These are phyloP conservation scores for Globisporangium irregulare DNA, from an alignment of 352 stramenopile genomes.

Conservation along the genomic window DNA sequence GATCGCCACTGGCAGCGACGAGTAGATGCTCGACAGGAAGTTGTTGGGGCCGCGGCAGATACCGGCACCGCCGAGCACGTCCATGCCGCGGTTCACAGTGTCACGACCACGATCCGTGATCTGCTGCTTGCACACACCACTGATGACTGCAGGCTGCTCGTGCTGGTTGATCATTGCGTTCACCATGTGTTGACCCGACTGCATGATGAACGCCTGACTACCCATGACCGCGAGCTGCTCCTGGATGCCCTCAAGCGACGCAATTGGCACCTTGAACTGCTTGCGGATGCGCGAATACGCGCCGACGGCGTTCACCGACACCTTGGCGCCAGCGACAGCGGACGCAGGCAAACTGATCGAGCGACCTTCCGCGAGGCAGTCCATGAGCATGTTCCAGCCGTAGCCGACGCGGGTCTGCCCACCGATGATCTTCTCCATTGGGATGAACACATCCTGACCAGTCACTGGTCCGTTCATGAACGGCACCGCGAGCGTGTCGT, in stretches of 20 bases:
- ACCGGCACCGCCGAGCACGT: slow-evolving; percentile 94
- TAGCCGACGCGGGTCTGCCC: slow-evolving; percentile 95
- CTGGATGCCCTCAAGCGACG: slow-evolving; percentile 97
- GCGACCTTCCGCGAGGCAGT: slow-evolving; percentile 96
- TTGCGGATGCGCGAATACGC: slow-evolving; percentile 96
- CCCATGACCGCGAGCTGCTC: slow-evolving; percentile 94
- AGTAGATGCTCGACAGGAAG: slow-evolving; percentile 95
- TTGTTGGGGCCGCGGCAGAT: slow-evolving; percentile 98
- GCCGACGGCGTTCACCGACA: slow-evolving; percentile 91
- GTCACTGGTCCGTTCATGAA: slow-evolving; percentile 99
- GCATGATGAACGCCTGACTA: slow-evolving; percentile 93
- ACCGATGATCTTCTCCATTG: slow-evolving; percentile 97
- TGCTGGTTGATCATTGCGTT: slow-evolving; percentile 99
- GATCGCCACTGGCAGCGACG: slow-evolving; percentile 96
- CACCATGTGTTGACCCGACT: slow-evolving; percentile 95
- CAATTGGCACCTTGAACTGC: slow-evolving; percentile 98
- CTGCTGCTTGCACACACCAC: slow-evolving; percentile 99
- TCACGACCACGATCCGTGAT: slow-evolving; percentile 95
- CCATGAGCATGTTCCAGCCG: slow-evolving; percentile 99
- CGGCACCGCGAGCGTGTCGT: slow-evolving; percentile 94
- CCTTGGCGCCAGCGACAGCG: slow-evolving; percentile 90
- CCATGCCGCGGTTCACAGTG: slow-evolving; percentile 96
- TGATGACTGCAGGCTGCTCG: slow-evolving; percentile 97
- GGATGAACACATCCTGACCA: slow-evolving; percentile 97
- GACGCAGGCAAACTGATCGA: slow-evolving; percentile 96